Conservation (phyloP, 2,329 filamentous ascomycete species). For the Juglanconis oblonga region DNA sequence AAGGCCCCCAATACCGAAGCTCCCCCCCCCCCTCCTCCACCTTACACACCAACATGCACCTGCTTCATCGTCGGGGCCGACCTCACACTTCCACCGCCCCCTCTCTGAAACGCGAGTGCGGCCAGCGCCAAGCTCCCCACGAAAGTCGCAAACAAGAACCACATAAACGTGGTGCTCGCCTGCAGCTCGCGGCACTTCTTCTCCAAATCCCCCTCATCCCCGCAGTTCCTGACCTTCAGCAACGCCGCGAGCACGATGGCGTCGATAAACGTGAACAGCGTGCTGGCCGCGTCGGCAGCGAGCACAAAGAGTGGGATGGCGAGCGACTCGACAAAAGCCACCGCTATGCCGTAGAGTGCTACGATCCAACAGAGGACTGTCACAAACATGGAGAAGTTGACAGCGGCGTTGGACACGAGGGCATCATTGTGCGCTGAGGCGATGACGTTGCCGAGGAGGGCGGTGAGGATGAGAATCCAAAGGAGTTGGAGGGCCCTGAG, state of each 20-base stretch:
- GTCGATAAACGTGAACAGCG: conserved; percentile 68
- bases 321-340: conserved; percentile 51
- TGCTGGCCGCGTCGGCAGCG: conserved; percentile 55
- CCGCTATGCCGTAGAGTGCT: conserved; percentile 59
- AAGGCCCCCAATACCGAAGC: neutral
- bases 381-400: conserved; percentile 70
- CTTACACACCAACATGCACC: conserved; percentile 42
- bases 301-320: conserved; percentile 51
- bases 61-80: conserved; percentile 55
- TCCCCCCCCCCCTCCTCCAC: neutral
- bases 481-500: conserved; percentile 50
- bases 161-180: conserved; percentile 72
- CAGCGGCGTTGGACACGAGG: conserved; percentile 40
- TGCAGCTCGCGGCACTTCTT: conserved; percentile 74
- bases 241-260: conserved; percentile 70
- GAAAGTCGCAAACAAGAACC: conserved; percentile 70
- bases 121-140: conserved; percentile 54
- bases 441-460: conserved; percentile 58
- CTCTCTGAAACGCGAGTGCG: conserved; percentile 50
- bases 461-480: conserved; percentile 51
- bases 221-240: conserved; percentile 67
- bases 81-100: conserved; percentile 43
- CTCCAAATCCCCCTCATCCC: conserved; percentile 46
- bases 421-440: conserved; percentile 44
- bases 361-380: conserved; percentile 64